Evolutionary conservation across 176 grass and related monocot genomes (phyloP), one percentile per base, ranked within the genome.

Genomic region (Musa troglodytarum): DNA sequence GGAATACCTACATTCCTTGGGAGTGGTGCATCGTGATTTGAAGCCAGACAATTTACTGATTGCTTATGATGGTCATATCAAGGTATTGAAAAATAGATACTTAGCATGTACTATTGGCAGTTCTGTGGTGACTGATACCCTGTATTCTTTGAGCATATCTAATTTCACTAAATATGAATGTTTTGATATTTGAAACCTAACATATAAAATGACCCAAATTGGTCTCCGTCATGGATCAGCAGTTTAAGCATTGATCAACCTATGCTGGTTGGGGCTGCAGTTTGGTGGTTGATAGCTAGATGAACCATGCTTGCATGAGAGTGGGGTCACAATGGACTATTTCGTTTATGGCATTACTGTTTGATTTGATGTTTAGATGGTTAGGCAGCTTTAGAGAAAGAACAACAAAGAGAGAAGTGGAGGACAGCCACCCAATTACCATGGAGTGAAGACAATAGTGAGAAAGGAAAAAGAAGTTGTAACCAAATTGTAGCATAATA

Each of bases 1-100:
- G 96, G 96, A 99, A 67, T 99, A 99, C 81, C 85, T 99, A 74
- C 96, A 99, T 70, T 99, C 96, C 51, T 85, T 89, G 85, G 88
- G 81, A 15, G 90, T 99, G 59, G 96, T 99, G 77, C 96, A 99
- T 86, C 88, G 96, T 76, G 96, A 99, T 95, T 75, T 99, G 69
- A 99, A 99, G 80, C 96, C 96, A 54, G 96, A 99, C 67, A 99
- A 99, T 68, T 83, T 99, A 63, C 84, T 99, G 86, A 94, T 99
- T 81, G 91, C 91, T 69, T 91, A 95, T 95, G 96, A 99, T 81
- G 96, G 96, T 65, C 96, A 99, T 78, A 86, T 99, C 77, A 99
- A 99, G 96, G 96, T 99, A 88, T 20, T 63, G 43, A 54, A 78
- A 43, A 10, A 34, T 72, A 55, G 16, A 34, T 77, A 13, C 23